Percentiles rank a stretch among this genome's conserved stretches.
Conservation (phyloP, 2,329 filamentous ascomycete genomes). For the Neophaeococcomyces aloes region DNA sequence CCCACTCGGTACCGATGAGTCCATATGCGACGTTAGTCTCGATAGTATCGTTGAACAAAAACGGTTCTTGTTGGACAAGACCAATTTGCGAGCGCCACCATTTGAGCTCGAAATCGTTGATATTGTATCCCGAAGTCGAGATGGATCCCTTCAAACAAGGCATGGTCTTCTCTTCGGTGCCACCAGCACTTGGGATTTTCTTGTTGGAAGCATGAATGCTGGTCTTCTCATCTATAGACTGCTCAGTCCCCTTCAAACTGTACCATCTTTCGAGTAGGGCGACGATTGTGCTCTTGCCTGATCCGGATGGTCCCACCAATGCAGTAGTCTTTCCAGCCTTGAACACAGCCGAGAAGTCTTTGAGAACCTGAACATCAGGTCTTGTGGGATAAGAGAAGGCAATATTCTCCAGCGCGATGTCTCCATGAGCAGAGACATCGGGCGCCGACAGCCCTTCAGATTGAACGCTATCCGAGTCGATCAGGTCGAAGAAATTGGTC, state of each 20-base stretch:
- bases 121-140: conserved; percentile 41
- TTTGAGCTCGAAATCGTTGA: conserved; percentile 50
- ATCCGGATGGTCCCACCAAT: conserved; percentile 37
- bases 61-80: conserved; percentile 58
- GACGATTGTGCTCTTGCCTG: conserved; percentile 38
- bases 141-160: conserved; percentile 35
- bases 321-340: conserved; percentile 31
- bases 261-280: conserved; percentile 36
- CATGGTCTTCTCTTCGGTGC: conserved; percentile 3
- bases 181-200: conserved; percentile 2
- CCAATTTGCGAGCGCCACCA: conserved; percentile 51
- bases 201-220: background rate
- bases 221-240: background rate
- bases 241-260: conserved; percentile 17
- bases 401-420: conserved; percentile 53
- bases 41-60: conserved; percentile 57
- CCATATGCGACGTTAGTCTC: conserved; percentile 54
- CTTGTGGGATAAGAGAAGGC: conserved; percentile 60
- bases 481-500: conserved; percentile 67
- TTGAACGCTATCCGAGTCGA: conserved; percentile 50
- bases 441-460: conserved; percentile 29
- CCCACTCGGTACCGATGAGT: conserved; percentile 31
- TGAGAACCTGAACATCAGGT: conserved; percentile 27
- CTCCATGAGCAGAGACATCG: conserved; percentile 50
- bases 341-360: conserved; percentile 27